These are phyloP conservation scores for Ustilago curta DNA, from an alignment of 1,284 basidiomycete species.

Conservation along the genomic window DNA sequence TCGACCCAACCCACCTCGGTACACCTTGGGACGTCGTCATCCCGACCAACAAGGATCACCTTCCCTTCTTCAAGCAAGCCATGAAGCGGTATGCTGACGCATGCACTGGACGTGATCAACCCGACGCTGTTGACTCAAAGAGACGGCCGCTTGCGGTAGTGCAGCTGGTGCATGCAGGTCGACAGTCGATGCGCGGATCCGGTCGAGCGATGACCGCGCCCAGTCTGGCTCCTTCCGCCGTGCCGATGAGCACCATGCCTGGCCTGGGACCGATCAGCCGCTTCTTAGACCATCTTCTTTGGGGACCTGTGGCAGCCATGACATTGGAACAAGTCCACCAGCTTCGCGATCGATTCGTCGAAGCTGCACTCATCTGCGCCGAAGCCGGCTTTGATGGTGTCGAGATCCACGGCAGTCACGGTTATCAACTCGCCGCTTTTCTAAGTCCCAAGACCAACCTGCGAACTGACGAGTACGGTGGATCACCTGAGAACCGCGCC, in stretches of 20 bases:
- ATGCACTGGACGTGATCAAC: conserved; percentile 50
- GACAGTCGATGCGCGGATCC: conserved; percentile 82
- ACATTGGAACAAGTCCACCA: conserved; percentile 74
- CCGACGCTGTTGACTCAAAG: conserved; percentile 65
- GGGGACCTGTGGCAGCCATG: conserved; percentile 71
- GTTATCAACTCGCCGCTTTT: conserved; percentile 85
- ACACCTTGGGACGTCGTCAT: conserved; percentile 84
- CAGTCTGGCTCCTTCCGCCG: conserved; percentile 80
- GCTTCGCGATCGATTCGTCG: conserved; percentile 77
- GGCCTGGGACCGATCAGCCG: conserved; percentile 37
- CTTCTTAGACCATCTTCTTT: conserved; percentile 70
- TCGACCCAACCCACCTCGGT: conserved; percentile 79
- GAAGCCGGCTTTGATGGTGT: conserved; percentile 86
- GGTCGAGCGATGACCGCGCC: conserved; percentile 76
- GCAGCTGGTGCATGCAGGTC: conserved; percentile 87
- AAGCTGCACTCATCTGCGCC: conserved; percentile 75
- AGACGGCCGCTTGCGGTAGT: conserved; percentile 72
- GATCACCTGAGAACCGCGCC: conserved; percentile 70
- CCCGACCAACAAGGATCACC: conserved; percentile 71
- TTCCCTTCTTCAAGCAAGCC: conserved; percentile 65
- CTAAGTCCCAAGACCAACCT: conserved; percentile 81
- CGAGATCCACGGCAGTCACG: conserved; percentile 88
- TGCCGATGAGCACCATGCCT: conserved; percentile 73
- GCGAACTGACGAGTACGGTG: conserved; percentile 76
- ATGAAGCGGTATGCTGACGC: conserved; percentile 57